A percentile compares a stretch with the other conserved stretches of the same genome.
These are phyloP conservation scores for Mayamaea pseudoterrestris DNA, from an alignment of 108 stramenopile species.

Conservation along the genomic window DNA sequence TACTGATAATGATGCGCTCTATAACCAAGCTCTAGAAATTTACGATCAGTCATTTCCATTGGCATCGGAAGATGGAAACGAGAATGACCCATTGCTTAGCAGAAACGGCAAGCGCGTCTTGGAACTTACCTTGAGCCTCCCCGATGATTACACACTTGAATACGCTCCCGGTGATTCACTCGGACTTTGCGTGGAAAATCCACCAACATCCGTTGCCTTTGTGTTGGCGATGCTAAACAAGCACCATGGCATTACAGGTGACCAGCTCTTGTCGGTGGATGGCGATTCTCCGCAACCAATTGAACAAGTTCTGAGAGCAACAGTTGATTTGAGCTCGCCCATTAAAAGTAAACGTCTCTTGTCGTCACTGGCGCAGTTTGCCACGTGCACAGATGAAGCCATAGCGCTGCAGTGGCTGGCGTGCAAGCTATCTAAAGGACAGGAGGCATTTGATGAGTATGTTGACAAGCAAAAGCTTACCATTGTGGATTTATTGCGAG, in stretches of 20 bases:
- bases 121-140: conserved; percentile 60
- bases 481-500: conserved; percentile 65
- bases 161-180: conserved; percentile 89
- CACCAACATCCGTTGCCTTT: conserved; percentile 31
- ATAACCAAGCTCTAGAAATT: conserved; percentile 4
- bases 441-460: conserved; percentile 27
- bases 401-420: conserved; percentile 48
- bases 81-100: conserved; percentile 6
- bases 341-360: conserved; percentile 58
- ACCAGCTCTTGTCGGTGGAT: conserved; percentile 55
- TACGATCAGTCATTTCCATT: conserved; percentile 42
- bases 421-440: conserved; percentile 21
- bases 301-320: conserved; percentile 34
- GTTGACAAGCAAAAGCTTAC: conserved; percentile 63
- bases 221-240: conserved; percentile 39
- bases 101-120: conserved; percentile 80
- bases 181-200: conserved; percentile 67
- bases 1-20: conserved; percentile 10
- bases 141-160: conserved; percentile 66
- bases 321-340: conserved; percentile 60
- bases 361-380: conserved; percentile 42
- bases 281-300: conserved; percentile 37
- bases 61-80: not conserved
- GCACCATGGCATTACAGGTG: conserved; percentile 38
- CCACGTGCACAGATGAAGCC: conserved; percentile 36